phyloP scores from a whole-genome alignment of 2,329 filamentous ascomycete species.

The Dothistroma septosporum region DNA sequence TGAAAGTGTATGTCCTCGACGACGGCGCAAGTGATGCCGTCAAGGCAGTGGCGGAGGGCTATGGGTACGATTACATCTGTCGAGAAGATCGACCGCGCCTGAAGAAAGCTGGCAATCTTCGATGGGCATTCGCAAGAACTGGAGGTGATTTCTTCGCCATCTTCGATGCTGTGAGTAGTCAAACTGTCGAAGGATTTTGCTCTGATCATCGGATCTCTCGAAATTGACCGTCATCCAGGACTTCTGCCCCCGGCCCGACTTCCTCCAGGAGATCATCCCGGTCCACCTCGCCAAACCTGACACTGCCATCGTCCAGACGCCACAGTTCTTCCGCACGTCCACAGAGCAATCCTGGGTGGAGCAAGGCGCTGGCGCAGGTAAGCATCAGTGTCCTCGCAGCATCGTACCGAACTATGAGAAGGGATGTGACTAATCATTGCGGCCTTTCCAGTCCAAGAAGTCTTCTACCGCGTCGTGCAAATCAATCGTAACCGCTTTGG shows the following conservation, averaged over 20 bases:
- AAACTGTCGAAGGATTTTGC: not conserved
- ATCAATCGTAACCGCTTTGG: constrained; percentile 42
- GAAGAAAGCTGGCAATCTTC: constrained; percentile 44
- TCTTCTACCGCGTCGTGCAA: constrained; percentile 45
- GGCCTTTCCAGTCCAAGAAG: constrained; percentile 34
- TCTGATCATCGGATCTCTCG: not conserved
- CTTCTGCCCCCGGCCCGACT: constrained; percentile 43
- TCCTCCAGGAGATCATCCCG: constrained; percentile 39
- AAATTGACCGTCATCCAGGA: constrained; percentile 23
- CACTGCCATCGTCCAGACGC: constrained; percentile 42
- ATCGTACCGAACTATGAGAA: too few species aligned
- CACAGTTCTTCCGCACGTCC: constrained; percentile 42
- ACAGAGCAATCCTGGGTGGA: constrained; percentile 44
- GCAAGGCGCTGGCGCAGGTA: constrained; percentile 39
- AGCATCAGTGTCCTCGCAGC: too few species aligned
- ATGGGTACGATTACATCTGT: constrained; percentile 41
- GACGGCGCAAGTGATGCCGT: constrained; percentile 37
- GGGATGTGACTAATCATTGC: too few species aligned
- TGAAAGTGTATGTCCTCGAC: constrained; percentile 42
- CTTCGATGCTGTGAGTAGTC: constrained; percentile 35
- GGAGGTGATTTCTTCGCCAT: constrained; percentile 42
- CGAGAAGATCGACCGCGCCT: constrained; percentile 41
- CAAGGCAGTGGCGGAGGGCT: constrained; percentile 31
- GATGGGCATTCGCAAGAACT: constrained; percentile 41
- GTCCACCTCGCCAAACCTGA: constrained; percentile 39